phyloP scores from a whole-genome alignment of 2,329 filamentous ascomycete genomes.

The Capronia coronata region DNA sequence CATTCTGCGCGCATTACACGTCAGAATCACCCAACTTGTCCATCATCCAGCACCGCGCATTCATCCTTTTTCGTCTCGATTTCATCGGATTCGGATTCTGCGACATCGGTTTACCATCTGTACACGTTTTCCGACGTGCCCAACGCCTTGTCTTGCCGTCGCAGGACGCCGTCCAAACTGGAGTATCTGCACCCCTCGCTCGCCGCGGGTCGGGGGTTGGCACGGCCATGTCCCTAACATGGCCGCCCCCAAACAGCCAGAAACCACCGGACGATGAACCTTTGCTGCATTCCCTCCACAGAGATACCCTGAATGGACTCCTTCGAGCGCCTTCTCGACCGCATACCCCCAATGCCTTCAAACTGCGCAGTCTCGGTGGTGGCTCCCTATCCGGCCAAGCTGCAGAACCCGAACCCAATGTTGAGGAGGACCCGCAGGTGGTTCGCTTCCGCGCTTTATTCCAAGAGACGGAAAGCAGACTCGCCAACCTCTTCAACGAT shows the following conservation, averaged over 20 bases:
- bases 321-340: conserved; percentile 40
- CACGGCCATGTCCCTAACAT: conserved; percentile 59
- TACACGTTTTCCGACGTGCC: conserved; percentile 11
- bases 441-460: conserved; percentile 71
- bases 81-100: conserved; percentile 15
- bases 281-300: conserved; percentile 32
- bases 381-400: conserved; percentile 43
- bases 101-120: conserved; percentile 14
- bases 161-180: conserved; percentile 35
- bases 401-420: conserved; percentile 49
- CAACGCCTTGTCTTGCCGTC: conserved; percentile 12
- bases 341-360: conserved; percentile 38
- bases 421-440: conserved; percentile 64
- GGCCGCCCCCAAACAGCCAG: conserved; percentile 55
- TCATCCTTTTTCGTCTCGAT: conserved; percentile 15
- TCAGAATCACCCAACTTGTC: conserved; percentile 17
- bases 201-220: conserved; percentile 39
- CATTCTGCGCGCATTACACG: conserved; percentile 19
- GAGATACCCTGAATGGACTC: conserved; percentile 39
- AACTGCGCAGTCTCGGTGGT: conserved; percentile 38
- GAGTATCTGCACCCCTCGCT: conserved; percentile 41
- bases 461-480: conserved; percentile 67
- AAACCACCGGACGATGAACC: conserved; percentile 61
- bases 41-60: conserved; percentile 21
- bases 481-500: conserved; percentile 65